A percentile compares a stretch with the other conserved stretches of the same genome.
These are phyloP conservation scores for Paspalum vaginatum DNA, from an alignment of 176 grass and related monocot species.

Conservation along the genomic window DNA sequence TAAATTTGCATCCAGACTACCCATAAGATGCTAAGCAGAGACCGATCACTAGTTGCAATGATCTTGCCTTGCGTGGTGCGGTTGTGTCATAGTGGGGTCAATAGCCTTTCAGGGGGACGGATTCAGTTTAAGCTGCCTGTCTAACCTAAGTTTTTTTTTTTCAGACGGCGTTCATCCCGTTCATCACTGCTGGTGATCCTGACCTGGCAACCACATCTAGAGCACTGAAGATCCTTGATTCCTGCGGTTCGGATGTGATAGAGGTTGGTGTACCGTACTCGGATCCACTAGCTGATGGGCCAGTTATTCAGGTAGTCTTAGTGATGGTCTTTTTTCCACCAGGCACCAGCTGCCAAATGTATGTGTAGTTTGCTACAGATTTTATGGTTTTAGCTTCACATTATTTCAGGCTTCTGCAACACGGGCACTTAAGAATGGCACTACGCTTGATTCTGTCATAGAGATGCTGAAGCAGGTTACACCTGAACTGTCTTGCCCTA, in stretches of 20 bases:
- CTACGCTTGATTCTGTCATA: constrained; percentile 65
- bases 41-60: background rate
- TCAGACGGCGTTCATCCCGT: constrained; percentile 85
- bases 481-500: constrained; percentile 77
- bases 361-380: background rate
- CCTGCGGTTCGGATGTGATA: constrained; percentile 81
- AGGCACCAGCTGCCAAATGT: background rate
- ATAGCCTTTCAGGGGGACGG: background rate
- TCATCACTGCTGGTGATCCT: constrained; percentile 92
- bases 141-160: constrained; percentile 24
- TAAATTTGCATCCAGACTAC: background rate
- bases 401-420: constrained; percentile 78
- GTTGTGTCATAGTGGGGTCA: background rate
- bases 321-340: background rate
- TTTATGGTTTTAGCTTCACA: background rate
- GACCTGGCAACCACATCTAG: constrained; percentile 76
- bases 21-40: background rate
- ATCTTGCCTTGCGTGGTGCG: background rate
- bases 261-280: constrained; percentile 91
- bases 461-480: constrained; percentile 73
- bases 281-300: constrained; percentile 88
- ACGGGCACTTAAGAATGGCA: constrained; percentile 74
- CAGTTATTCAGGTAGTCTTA: constrained; percentile 76
- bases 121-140: constrained; percentile 1
- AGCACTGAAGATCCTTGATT: constrained; percentile 80